Evolutionary conservation across 805 yeast species (phyloP).

Genomic region (Candida ovalis): DNA sequence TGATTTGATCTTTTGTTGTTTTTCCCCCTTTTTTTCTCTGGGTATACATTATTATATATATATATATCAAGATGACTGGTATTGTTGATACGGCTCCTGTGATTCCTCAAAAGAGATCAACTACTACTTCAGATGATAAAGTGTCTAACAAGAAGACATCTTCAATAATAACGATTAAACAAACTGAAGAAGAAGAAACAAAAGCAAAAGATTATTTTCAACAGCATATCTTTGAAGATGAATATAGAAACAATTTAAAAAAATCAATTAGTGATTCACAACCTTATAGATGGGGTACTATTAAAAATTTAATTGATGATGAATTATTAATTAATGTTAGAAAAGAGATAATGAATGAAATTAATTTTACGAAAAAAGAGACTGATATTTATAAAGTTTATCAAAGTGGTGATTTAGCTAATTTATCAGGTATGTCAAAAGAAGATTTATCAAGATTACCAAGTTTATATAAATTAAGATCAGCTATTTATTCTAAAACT

Average conservation of each 20-base stretch:
- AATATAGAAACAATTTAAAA: conserved; percentile 38
- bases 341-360: conserved; percentile 74
- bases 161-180: conserved; percentile 23
- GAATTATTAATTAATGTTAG: conserved; percentile 74
- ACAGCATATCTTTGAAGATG: conserved; percentile 31
- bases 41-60: too few species aligned
- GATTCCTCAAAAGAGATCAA: conserved; percentile 9
- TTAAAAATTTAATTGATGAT: conserved; percentile 70
- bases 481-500: conserved; percentile 81
- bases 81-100: background rate
- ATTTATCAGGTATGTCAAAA: conserved; percentile 78
- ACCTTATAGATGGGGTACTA: conserved; percentile 91
- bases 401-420: conserved; percentile 90
- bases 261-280: conserved; percentile 48
- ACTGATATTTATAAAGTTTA: conserved; percentile 93
- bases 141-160: conserved; percentile 15
- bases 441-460: conserved; percentile 72
- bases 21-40: too few species aligned
- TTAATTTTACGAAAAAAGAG: conserved; percentile 91
- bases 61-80: background rate
- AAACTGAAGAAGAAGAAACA: conserved; percentile 32
- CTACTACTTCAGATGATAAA: background rate
- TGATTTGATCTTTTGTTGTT: too few species aligned
- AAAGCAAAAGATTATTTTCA: conserved; percentile 31
- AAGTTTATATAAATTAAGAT: conserved; percentile 70